Conservation (phyloP, 2,329 filamentous ascomycete species). For the Neonectria ditissima region DNA sequence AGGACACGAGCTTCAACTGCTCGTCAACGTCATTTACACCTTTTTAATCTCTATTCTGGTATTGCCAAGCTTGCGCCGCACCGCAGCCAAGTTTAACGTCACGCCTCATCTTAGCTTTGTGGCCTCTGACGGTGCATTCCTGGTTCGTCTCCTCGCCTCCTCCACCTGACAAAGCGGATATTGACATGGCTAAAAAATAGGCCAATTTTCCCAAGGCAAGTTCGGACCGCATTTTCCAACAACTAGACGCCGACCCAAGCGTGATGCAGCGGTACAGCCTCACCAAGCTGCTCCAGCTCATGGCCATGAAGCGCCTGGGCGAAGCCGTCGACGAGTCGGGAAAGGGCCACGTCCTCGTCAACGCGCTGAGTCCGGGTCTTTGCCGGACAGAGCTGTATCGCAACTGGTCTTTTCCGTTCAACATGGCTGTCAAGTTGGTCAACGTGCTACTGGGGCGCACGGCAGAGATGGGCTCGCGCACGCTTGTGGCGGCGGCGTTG, state of each 20-base stretch:
- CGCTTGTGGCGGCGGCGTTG: conserved; percentile 52
- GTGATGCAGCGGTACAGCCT: conserved; percentile 43
- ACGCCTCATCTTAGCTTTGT: conserved; percentile 54
- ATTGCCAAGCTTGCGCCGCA: conserved; percentile 55
- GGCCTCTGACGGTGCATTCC: conserved; percentile 50
- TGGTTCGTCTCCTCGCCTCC: conserved; percentile 14
- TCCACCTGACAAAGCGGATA: neutral
- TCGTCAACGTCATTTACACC: conserved; percentile 61
- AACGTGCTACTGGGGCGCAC: conserved; percentile 49
- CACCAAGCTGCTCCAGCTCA: conserved; percentile 49
- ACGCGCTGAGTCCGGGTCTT: conserved; percentile 55
- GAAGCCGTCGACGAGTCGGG: conserved; percentile 44
- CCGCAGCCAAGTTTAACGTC: conserved; percentile 48
- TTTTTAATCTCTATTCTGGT: conserved; percentile 58
- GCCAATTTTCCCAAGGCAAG: conserved; percentile 50
- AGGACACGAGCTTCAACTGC: conserved; percentile 57
- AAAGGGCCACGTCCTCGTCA: conserved; percentile 52
- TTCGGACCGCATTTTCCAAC: conserved; percentile 48
- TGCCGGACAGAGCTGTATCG: conserved; percentile 57
- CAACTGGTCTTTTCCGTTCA: conserved; percentile 46
- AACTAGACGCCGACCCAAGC: conserved; percentile 44
- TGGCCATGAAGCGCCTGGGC: conserved; percentile 50
- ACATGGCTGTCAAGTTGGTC: conserved; percentile 30
- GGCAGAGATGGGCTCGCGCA: conserved; percentile 55
- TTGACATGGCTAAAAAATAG: conserved; percentile 32